Evolutionary conservation across 306 rosid genomes (phyloP), one percentile per base, ranked within the genome.

Genomic region (Aeschynomene evenia): DNA sequence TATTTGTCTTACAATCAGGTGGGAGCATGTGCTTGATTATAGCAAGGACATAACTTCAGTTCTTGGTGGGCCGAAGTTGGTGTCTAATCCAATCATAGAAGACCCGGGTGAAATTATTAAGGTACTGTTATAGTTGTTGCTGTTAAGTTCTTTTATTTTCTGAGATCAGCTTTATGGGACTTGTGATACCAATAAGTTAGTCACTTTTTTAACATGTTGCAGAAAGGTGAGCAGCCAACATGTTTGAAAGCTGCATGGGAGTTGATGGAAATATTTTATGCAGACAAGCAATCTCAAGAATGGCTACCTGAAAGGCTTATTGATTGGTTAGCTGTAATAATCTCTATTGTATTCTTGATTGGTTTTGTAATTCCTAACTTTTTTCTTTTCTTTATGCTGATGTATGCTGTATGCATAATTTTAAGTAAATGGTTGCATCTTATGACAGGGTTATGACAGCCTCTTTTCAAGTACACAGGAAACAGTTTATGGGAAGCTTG

Each of bases 301-400:
- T 93, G 96, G 96, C 85, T 85, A 72, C 88, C 86, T 51, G 98
- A 93, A 79, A 89, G 87, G 69, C 92, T 93, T 71, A 94, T 90
- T 77, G 98, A 93, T 85, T 93, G 98, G 97, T 76, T 93, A 85
- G 85, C 94, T 71, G 98, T 93, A 93, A 83, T 82, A 85, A 84
- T 86, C 87, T 62, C 62, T 68, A 57, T 29, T 51, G 64, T 16
- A 26, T 58, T 61, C 20, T 71, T 43, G 10, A 9, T 46, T 22
- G 71, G 66, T 53, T 51, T 60, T 21, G 51, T 48, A 43, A 19
- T 11, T 58, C 9, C 46, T 9, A 16, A 29, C 22, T 61, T 13
- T 7, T 23, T 49, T 46, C 11, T 9, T 73, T 68, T 46, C 68
- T 58, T 55, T 40, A 48, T 13, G 50, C 49, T 39, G 58, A 29